A percentile compares a stretch with the other conserved stretches of the same genome.
These are phyloP conservation scores for Marasmius sp. DNA, from an alignment of 1,284 basidiomycete genomes.

Conservation along the genomic window DNA sequence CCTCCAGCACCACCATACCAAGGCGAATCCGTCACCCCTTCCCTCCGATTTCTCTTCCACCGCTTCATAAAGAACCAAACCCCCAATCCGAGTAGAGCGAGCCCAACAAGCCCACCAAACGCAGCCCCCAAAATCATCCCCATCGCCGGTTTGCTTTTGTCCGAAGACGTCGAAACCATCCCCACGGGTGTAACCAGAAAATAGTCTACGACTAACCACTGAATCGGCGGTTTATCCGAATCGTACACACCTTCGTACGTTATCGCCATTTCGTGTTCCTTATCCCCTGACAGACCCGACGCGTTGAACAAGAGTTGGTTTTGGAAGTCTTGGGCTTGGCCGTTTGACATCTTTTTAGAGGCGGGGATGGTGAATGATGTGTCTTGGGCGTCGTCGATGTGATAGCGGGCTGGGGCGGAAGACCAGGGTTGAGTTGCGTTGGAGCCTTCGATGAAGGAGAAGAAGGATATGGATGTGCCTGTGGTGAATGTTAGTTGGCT, in stretches of 20 bases:
- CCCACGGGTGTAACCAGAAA: too few species aligned
- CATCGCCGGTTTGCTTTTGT: neutral
- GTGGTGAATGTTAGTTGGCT: neutral
- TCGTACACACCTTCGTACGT: too few species aligned
- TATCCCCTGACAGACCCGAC: too few species aligned
- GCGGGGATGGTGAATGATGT: constrained; percentile 19
- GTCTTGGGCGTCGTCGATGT: constrained; percentile 22
- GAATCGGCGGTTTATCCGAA: too few species aligned
- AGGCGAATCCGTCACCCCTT: neutral
- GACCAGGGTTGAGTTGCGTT: neutral
- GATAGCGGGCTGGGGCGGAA: constrained; percentile 21
- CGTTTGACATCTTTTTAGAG: constrained; percentile 1
- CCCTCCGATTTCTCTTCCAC: neutral
- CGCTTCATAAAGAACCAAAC: neutral
- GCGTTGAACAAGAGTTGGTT: too few species aligned
- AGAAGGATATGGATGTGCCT: constrained; percentile 22
- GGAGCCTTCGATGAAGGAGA: neutral
- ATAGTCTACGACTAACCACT: too few species aligned
- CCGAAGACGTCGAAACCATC: too few species aligned
- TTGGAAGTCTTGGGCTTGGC: neutral
- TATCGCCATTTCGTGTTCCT: too few species aligned
- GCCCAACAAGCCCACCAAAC: neutral
- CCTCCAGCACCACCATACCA: neutral
- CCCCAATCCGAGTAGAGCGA: neutral
- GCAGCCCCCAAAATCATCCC: neutral